Conservation (phyloP, 257 asterid species). For the Nicotiana obtusifolia region DNA sequence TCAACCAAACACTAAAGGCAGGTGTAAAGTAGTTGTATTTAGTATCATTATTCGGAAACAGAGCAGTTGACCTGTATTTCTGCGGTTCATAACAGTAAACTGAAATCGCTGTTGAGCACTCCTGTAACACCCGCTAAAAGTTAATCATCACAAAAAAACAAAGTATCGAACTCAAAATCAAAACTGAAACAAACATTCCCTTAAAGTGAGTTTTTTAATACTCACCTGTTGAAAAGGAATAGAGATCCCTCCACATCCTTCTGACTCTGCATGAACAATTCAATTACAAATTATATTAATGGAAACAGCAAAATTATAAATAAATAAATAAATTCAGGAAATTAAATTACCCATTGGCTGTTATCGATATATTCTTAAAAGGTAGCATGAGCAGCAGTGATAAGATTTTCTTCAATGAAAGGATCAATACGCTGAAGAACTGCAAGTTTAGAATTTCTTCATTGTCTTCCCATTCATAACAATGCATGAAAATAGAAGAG, state of each 20-base stretch:
- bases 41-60: too few species aligned
- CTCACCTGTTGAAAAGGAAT: constrained; percentile 82
- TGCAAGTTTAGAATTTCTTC: constrained; percentile 37
- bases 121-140: constrained; percentile 42
- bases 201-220: not conserved
- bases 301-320: not conserved
- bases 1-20: not conserved
- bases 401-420: constrained; percentile 65
- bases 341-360: constrained; percentile 59
- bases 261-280: constrained; percentile 53
- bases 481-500: too few species aligned
- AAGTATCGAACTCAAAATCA: not conserved
- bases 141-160: not conserved
- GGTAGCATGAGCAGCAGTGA: constrained; percentile 74
- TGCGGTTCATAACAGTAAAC: constrained; percentile 86
- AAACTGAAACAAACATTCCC: constrained; percentile 2
- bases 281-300: not conserved
- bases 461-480: too few species aligned
- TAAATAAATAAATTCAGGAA: not conserved
- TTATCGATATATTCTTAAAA: constrained; percentile 59
- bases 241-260: constrained; percentile 92
- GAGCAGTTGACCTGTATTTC: constrained; percentile 55
- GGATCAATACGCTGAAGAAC: constrained; percentile 90
- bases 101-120: constrained; percentile 76
- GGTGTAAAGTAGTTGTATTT: not conserved